These are phyloP conservation scores for Claviceps sp. DNA, from an alignment of 2,329 filamentous ascomycete species.

Conservation along the genomic window DNA sequence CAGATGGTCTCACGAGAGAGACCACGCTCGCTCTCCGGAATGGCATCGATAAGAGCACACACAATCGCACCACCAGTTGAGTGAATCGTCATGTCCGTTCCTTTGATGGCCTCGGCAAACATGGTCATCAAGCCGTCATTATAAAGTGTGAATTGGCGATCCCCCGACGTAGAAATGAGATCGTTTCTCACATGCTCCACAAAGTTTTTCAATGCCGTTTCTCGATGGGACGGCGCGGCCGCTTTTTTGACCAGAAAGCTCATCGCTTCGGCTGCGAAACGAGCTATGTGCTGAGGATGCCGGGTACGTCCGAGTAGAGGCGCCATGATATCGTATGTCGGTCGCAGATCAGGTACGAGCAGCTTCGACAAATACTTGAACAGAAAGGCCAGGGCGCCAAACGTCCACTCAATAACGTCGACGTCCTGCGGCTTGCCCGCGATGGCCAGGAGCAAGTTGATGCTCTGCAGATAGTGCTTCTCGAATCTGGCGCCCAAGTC, in stretches of 20 bases:
- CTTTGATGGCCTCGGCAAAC: constrained; percentile 70
- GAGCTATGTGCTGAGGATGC: constrained; percentile 74
- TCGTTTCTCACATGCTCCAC: constrained; percentile 60
- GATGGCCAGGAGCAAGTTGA: constrained; percentile 63
- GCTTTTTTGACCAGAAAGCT: constrained; percentile 90
- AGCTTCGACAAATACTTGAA: constrained; percentile 94
- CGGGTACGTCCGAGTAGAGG: constrained; percentile 71
- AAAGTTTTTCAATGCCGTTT: constrained; percentile 58
- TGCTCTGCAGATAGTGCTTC: constrained; percentile 65
- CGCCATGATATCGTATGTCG: constrained; percentile 71
- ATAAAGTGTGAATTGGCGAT: constrained; percentile 53
- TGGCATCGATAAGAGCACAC: constrained; percentile 34
- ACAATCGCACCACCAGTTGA: constrained; percentile 44
- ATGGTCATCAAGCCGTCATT: constrained; percentile 83
- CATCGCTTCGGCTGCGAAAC: constrained; percentile 88
- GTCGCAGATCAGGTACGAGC: constrained; percentile 70
- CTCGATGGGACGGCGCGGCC: constrained; percentile 61
- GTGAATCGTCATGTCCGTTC: constrained; percentile 44
- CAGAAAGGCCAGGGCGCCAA: constrained; percentile 82
- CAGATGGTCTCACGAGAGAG: constrained; percentile 35
- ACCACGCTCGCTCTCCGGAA: constrained; percentile 36
- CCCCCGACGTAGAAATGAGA: constrained; percentile 39
- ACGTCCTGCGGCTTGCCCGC: constrained; percentile 65
- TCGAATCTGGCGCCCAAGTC: constrained; percentile 82
- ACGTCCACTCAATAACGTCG: constrained; percentile 95